Conservation (phyloP, 2,329 filamentous ascomycete species). For the Diaporthe citrichinensis region DNA sequence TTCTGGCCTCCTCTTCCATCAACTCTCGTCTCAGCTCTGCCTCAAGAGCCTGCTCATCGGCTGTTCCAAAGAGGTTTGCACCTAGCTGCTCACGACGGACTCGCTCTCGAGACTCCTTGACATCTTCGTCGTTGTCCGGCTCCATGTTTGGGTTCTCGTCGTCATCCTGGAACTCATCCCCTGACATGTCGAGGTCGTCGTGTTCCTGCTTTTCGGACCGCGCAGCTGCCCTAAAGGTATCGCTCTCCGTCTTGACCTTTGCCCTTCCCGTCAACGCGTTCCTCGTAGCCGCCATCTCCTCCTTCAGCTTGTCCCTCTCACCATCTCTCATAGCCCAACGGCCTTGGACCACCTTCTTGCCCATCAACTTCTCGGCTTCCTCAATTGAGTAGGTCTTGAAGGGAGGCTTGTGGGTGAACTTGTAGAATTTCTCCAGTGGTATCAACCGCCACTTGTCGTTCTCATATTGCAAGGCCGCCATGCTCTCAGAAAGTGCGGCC, state of each 20-base stretch:
- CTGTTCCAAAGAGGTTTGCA: slow-evolving; percentile 84
- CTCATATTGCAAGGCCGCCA: slow-evolving; percentile 83
- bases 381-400: slow-evolving; percentile 86
- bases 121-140: slow-evolving; percentile 84
- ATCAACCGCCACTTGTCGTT: slow-evolving; percentile 84
- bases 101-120: slow-evolving; percentile 78
- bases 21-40: slow-evolving; percentile 79
- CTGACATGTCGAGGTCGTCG: slow-evolving; percentile 76
- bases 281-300: slow-evolving; percentile 73
- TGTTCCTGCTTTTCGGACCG: slow-evolving; percentile 78
- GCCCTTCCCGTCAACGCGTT: slow-evolving; percentile 65
- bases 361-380: slow-evolving; percentile 87
- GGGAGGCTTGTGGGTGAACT: slow-evolving; percentile 83
- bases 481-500: slow-evolving; percentile 86
- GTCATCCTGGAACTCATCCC: slow-evolving; percentile 87
- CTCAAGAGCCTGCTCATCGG: slow-evolving; percentile 79
- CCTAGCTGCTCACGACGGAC: slow-evolving; percentile 87
- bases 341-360: slow-evolving; percentile 80
- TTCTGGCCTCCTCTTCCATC: slow-evolving; percentile 77
- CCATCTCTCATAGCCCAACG: slow-evolving; percentile 84
- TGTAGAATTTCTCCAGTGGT: slow-evolving; percentile 96
- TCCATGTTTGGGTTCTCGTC: slow-evolving; percentile 85
- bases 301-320: slow-evolving; percentile 69
- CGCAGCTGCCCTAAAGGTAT: slow-evolving; percentile 72
- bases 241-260: slow-evolving; percentile 78